Conservation (phyloP, 2,329 filamentous ascomycete species). For the Clarireedia hainanense region DNA sequence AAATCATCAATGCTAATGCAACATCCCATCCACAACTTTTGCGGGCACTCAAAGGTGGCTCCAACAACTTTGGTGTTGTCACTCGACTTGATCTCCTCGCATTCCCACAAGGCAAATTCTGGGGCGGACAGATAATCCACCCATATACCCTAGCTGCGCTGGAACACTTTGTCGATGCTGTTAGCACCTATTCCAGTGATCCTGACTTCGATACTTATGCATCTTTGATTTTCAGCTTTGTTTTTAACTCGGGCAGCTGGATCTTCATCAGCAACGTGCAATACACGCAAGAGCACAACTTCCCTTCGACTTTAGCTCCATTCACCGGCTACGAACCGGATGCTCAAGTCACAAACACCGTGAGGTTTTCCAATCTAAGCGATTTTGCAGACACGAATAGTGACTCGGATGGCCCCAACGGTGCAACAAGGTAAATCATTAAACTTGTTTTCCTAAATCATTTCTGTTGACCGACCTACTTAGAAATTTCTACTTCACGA, state of each 20-base stretch:
- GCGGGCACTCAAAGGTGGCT: neutral
- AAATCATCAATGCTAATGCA: neutral
- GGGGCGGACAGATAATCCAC: neutral
- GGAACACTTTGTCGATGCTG: constrained; percentile 3
- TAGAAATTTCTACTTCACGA: neutral
- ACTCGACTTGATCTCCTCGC: constrained; percentile 12
- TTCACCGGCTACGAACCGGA: neutral
- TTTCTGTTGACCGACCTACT: neutral
- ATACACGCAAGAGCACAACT: neutral
- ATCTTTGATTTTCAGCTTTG: neutral
- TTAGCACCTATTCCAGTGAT: neutral
- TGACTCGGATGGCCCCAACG: neutral
- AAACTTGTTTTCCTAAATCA: neutral
- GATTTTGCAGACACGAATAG: neutral
- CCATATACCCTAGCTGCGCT: neutral
- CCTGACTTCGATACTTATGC: neutral
- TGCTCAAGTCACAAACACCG: neutral
- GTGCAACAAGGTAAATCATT: neutral
- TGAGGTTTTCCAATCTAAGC: neutral
- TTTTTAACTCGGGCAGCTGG: neutral
- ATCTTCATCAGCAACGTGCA: neutral
- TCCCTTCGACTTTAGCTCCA: neutral
- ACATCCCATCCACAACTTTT: neutral
- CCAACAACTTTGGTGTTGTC: constrained; percentile 10
- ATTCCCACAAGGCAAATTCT: constrained; percentile 9